phyloP scores from a whole-genome alignment of 805 yeast genomes.

The Spathaspora boniae region DNA sequence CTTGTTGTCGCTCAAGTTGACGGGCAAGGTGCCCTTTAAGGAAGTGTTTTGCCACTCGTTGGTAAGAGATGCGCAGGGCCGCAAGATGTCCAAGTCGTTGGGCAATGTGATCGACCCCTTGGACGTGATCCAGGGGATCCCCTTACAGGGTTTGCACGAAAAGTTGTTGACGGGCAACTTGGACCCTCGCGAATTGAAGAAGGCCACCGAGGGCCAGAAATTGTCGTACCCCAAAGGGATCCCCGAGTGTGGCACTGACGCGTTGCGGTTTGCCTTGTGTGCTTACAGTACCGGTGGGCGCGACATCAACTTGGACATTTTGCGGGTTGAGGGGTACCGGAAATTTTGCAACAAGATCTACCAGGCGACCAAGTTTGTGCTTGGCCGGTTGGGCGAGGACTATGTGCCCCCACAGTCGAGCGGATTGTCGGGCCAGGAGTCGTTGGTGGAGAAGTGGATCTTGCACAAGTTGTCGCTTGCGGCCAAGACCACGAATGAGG shows the following conservation, averaged over 20 bases:
- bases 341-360: slow-evolving; percentile 99
- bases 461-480: slow-evolving; percentile 78
- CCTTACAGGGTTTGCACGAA: slow-evolving; percentile 73
- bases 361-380: slow-evolving; percentile 96
- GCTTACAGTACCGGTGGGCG: slow-evolving; percentile 99
- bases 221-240: slow-evolving; percentile 93
- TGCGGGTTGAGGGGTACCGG: slow-evolving; percentile 98
- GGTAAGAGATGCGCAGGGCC: slow-evolving; percentile 98
- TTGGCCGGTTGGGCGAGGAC: slow-evolving; percentile 87
- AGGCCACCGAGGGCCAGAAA: slow-evolving; percentile 84
- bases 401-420: slow-evolving; percentile 73
- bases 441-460: slow-evolving; percentile 96
- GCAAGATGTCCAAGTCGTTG: slow-evolving; percentile 96
- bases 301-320: slow-evolving; percentile 92
- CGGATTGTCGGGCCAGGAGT: slow-evolving; percentile 70
- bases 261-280: slow-evolving; percentile 95
- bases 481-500: slow-evolving; percentile 57
- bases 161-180: slow-evolving; percentile 79
- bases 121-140: slow-evolving; percentile 88
- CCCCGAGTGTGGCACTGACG: slow-evolving; percentile 99
- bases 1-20: slow-evolving; percentile 81
- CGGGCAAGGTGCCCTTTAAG: slow-evolving; percentile 87
- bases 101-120: slow-evolving; percentile 97
- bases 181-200: slow-evolving; percentile 82
- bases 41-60: slow-evolving; percentile 98